Conservation (phyloP, 2,329 filamentous ascomycete species). For the Colletotrichum somersetense region DNA sequence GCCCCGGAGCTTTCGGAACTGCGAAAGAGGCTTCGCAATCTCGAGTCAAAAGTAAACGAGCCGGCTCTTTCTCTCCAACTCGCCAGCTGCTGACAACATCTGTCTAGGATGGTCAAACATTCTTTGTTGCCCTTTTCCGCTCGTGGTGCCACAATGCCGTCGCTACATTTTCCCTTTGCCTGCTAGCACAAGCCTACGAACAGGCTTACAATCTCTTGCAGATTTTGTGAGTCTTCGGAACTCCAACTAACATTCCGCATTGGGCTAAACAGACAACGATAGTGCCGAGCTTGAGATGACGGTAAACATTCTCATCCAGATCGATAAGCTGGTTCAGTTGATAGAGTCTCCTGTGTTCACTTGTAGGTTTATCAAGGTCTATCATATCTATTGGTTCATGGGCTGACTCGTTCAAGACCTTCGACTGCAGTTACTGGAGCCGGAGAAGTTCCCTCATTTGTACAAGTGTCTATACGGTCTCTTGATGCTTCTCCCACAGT, state of each 20-base stretch:
- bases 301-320: constrained; percentile 97
- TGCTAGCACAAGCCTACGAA: constrained; percentile 97
- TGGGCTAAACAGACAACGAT: constrained; percentile 21
- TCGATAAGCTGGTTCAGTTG: constrained; percentile 96
- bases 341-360: constrained; percentile 98
- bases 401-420: constrained; percentile 73
- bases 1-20: constrained; percentile 93
- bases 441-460: constrained; percentile 92
- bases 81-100: constrained; percentile 6
- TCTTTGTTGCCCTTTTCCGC: constrained; percentile 93
- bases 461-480: constrained; percentile 99
- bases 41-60: constrained; percentile 79
- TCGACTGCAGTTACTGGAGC: constrained; percentile 92
- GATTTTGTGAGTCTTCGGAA: constrained; percentile 77
- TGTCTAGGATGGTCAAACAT: constrained; percentile 89
- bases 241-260: neutral
- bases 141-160: constrained; percentile 99
- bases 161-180: constrained; percentile 94
- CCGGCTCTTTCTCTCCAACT: neutral
- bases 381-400: neutral
- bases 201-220: constrained; percentile 96
- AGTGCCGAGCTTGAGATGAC: constrained; percentile 99
- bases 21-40: constrained; percentile 87
- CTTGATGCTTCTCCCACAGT: constrained; percentile 98
- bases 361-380: constrained; percentile 69